phyloP scores from a whole-genome alignment of 2,329 filamentous ascomycete species.

The Alternaria brassicae region DNA sequence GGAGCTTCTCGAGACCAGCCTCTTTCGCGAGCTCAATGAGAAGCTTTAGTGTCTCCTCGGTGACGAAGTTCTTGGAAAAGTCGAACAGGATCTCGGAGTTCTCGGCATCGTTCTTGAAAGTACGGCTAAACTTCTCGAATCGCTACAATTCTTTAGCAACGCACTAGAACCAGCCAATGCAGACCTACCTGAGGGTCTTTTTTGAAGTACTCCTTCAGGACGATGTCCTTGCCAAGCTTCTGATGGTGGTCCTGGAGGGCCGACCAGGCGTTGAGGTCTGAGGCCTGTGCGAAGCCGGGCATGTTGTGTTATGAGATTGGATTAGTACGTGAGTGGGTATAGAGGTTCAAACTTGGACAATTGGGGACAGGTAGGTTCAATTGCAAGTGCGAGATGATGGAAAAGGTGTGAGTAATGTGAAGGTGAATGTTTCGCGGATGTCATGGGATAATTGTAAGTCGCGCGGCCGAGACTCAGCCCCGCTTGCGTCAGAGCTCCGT shows the following conservation, averaged over 20 bases:
- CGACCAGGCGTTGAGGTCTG: conserved; percentile 84
- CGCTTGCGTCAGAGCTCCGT: conserved; percentile 36
- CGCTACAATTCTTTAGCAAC: conserved; percentile 59
- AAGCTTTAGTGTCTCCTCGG: conserved; percentile 86
- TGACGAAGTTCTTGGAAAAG: conserved; percentile 98
- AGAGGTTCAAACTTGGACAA: conserved; percentile 13
- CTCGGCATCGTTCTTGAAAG: conserved; percentile 80
- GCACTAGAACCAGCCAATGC: no score
- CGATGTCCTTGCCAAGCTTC: conserved; percentile 83
- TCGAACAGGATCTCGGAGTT: conserved; percentile 92
- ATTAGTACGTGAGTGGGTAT: conserved; percentile 28
- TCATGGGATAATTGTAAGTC: conserved; percentile 16
- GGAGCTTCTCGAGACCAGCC: conserved; percentile 88
- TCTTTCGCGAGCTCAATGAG: conserved; percentile 91
- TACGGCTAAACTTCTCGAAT: conserved; percentile 88
- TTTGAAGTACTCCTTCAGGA: conserved; percentile 91
- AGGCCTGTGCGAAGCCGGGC: conserved; percentile 79
- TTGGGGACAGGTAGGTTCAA: conserved; percentile 16
- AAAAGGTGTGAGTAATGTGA: conserved; percentile 19
- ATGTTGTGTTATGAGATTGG: conserved; percentile 50
- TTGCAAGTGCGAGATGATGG: conserved; percentile 22
- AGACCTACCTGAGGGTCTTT: conserved; percentile 68
- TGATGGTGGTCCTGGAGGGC: conserved; percentile 91
- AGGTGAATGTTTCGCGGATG: conserved; percentile 18
- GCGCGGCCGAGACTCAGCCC: conserved; percentile 30